A percentile compares a stretch with the other conserved stretches of the same genome.
Evolutionary conservation across 225 moss, liverwort and hornwort species (phyloP).

Genomic region (Lunularia cruciata): DNA sequence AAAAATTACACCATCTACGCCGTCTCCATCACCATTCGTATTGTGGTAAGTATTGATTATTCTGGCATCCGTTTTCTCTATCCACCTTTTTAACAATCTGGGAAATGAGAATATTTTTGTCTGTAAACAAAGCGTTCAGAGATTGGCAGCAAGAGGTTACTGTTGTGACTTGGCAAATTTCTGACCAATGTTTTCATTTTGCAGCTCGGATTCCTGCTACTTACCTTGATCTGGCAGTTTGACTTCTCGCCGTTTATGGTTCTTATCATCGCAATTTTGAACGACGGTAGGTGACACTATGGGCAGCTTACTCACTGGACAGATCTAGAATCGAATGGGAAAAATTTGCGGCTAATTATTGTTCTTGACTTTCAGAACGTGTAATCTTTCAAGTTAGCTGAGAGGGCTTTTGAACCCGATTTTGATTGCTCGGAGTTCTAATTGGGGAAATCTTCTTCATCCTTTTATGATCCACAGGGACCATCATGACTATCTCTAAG

Average conservation of each 20-base stretch:
- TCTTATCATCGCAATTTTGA: conserved; percentile 30
- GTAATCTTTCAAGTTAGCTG: too few relatives aligned
- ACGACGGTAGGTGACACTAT: conserved; percentile 25
- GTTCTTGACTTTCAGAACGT: too few relatives aligned
- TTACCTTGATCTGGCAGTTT: conserved; percentile 32
- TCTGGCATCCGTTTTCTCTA: neutral
- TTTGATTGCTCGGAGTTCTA: too few relatives aligned
- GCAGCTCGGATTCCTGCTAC: conserved; percentile 36
- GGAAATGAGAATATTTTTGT: neutral
- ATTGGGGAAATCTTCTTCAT: too few relatives aligned
- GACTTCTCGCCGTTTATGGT: conserved; percentile 36
- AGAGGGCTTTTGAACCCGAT: too few relatives aligned
- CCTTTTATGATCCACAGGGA: conserved; percentile 40
- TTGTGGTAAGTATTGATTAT: conserved; percentile 29
- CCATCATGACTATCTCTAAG: conserved; percentile 73
- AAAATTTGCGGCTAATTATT: too few relatives aligned
- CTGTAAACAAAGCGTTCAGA: too few relatives aligned
- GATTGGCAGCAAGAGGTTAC: too few relatives aligned
- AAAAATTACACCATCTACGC: conserved; percentile 47
- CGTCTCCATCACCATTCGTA: conserved; percentile 38
- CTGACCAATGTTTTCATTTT: too few relatives aligned
- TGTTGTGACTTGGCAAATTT: too few relatives aligned
- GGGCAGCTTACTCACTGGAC: too few relatives aligned
- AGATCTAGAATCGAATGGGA: too few relatives aligned
- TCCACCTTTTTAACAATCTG: neutral